phyloP scores from a whole-genome alignment of 2,329 filamentous ascomycete genomes.

The Bipolaris oryzae region DNA sequence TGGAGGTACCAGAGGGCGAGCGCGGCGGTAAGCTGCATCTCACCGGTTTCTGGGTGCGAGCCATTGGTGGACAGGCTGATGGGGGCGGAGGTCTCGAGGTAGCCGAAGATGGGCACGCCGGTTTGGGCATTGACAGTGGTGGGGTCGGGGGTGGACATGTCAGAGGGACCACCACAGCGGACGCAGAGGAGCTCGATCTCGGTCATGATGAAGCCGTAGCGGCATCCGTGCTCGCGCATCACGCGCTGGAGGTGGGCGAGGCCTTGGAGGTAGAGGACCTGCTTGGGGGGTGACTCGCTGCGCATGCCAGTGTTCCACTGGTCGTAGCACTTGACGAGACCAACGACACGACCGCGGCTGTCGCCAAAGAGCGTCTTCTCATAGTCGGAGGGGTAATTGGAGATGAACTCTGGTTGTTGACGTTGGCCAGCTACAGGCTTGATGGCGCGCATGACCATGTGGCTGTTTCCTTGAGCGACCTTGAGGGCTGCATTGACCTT shows the following conservation, averaged over 20 bases:
- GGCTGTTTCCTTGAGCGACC: slow-evolving; percentile 72
- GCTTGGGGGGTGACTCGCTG: slow-evolving; percentile 79
- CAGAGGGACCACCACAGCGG: slow-evolving; percentile 68
- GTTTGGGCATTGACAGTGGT: slow-evolving; percentile 54
- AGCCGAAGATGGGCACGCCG: slow-evolving; percentile 79
- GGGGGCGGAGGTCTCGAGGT: slow-evolving; percentile 72
- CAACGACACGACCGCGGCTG: slow-evolving; percentile 68
- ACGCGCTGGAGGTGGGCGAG: slow-evolving; percentile 84
- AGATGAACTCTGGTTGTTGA: slow-evolving; percentile 69
- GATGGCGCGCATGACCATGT: slow-evolving; percentile 57
- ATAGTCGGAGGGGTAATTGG: slow-evolving; percentile 62
- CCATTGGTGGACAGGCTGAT: slow-evolving; percentile 59
- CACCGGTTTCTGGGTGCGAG: slow-evolving; percentile 43
- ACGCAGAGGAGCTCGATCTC: slow-evolving; percentile 95
- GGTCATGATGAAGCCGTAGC: slow-evolving; percentile 95
- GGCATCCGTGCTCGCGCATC: slow-evolving; percentile 91
- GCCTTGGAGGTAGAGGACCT: slow-evolving; percentile 85
- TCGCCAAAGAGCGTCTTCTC: slow-evolving; percentile 57
- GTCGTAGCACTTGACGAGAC: slow-evolving; percentile 89
- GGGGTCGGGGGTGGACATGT: slow-evolving; percentile 37
- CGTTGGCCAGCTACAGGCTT: slow-evolving; percentile 51
- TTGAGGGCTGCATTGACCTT: slow-evolving; percentile 86
- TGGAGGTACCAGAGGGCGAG: slow-evolving; percentile 80
- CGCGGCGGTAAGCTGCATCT: slow-evolving; percentile 68
- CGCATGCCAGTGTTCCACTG: slow-evolving; percentile 97